Evolutionary conservation across 768 basidiomycete genomes (phyloP), one percentile per base, ranked within the genome.

Genomic region (Lactarius akahatsu): DNA sequence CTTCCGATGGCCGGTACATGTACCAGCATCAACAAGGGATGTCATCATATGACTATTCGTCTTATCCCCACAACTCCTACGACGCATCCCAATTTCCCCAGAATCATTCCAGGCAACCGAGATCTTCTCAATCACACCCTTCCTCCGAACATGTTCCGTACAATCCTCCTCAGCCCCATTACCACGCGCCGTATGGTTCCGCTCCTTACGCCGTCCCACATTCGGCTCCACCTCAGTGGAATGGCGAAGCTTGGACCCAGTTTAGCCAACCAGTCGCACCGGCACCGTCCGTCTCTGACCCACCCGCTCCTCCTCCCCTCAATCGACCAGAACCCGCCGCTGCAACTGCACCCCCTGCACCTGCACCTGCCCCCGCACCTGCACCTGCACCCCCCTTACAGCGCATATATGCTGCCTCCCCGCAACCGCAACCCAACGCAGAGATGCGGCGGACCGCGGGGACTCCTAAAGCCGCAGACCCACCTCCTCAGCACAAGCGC

Each of bases 1-100:
- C 84, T 43, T 77, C 84, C 52, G 83, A 84, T 75, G 78, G 80
- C 61, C 79, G 82, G 65, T 85, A 86, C 72, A 78, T 85, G 74
- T 88, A 88, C 73, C 80, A 80, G 61, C 76, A 80, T 65, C 78
- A 81, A 23, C 78, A 78, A 40, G 73, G 77, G 43, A 78, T 78
- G 63, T 71, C 76, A 38, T 76, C 78, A 65, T 88, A 89, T 73
- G 83, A 83, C 69, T 86, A 85, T 73, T 57, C 81, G 36, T 74
- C 79, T 63, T 82, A 84, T 65, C 59, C 76, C 52, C 38, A 72
- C 50, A 65, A 73, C 67, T 66, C 75, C 73, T 77, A 77, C 65
- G 73, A 73, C 41, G 64, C 70, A n/a, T 65, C 66, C 8, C 74
- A 75, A 58, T 75, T 71, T 61, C 65, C 75, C 58, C 75, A 74